Conservation (phyloP, 257 asterid genomes). For the Scutellaria minor region DNA sequence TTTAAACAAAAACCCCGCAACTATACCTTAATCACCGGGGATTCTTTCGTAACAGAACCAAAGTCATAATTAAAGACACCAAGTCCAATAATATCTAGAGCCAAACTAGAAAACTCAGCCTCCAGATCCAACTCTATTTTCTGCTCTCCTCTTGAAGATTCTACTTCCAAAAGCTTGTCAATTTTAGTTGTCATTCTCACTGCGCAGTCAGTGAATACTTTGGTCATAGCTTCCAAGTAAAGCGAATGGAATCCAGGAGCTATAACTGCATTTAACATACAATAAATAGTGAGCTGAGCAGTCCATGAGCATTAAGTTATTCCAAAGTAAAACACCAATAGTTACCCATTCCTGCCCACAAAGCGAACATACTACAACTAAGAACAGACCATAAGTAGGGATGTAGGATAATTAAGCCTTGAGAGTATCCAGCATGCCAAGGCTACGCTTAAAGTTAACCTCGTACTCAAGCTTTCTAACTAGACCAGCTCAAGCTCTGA, state of each 20-base stretch:
- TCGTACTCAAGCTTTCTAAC: not conserved
- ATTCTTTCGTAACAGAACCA: slow-evolving; percentile 93
- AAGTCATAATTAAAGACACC: slow-evolving; percentile 94
- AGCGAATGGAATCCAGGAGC: slow-evolving; percentile 90
- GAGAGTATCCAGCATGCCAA: no score
- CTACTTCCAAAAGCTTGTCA: slow-evolving; percentile 66
- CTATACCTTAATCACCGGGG: slow-evolving; percentile 91
- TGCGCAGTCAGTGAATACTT: slow-evolving; percentile 81
- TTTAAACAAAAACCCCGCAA: slow-evolving; percentile 18
- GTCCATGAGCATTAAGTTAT: not conserved
- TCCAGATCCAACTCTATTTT: slow-evolving; percentile 81
- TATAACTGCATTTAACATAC: slow-evolving; percentile 63
- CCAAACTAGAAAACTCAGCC: slow-evolving; percentile 93
- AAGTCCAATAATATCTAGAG: slow-evolving; percentile 93
- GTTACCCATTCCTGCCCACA: no score
- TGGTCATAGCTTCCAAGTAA: slow-evolving; percentile 96
- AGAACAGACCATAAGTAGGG: no score
- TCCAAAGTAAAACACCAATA: not conserved
- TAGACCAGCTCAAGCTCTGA: not conserved
- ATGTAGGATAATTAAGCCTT: no score
- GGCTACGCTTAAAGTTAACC: not conserved
- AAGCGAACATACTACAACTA: no score
- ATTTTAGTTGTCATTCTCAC: slow-evolving; percentile 67
- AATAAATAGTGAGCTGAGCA: slow-evolving; percentile 25
- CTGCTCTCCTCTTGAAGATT: slow-evolving; percentile 56